Conservation (phyloP, 345 rosid genomes). For the Clarkia xantiana region DNA sequence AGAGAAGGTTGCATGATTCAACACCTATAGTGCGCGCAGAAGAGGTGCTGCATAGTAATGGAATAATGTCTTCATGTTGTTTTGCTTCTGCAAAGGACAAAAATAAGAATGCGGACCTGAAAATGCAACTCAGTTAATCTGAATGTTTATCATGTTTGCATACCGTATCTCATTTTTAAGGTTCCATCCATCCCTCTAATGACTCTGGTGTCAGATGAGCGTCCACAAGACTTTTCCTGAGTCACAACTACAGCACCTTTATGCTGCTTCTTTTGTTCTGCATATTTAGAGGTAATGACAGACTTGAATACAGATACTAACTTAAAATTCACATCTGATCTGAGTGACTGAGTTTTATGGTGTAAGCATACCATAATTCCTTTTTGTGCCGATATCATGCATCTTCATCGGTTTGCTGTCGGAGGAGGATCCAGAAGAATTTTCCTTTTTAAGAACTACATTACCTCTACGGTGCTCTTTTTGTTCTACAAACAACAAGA, state of each 20-base stretch:
- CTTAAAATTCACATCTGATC: neutral
- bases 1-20: slow-evolving; percentile 43
- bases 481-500: too few species aligned
- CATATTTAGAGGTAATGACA: neutral
- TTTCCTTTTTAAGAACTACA: slow-evolving; percentile 27
- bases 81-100: slow-evolving; percentile 38
- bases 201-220: too few species aligned
- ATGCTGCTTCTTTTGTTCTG: too few species aligned
- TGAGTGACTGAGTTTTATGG: too few species aligned
- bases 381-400: slow-evolving; percentile 41
- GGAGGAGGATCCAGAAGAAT: slow-evolving; percentile 17
- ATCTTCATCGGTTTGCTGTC: slow-evolving; percentile 19
- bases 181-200: too few species aligned
- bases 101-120: neutral
- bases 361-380: slow-evolving; percentile 46
- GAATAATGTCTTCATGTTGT: slow-evolving; percentile 60
- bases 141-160: neutral
- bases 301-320: neutral
- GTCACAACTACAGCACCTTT: too few species aligned
- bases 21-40: slow-evolving; percentile 37
- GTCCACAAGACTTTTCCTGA: too few species aligned
- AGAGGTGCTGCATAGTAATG: slow-evolving; percentile 39
- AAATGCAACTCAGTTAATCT: neutral
- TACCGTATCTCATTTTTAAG: too few species aligned
- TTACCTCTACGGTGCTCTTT: neutral